Evolutionary conservation across 1,284 basidiomycete genomes (phyloP).

Genomic region (Trichosporon faecale): DNA sequence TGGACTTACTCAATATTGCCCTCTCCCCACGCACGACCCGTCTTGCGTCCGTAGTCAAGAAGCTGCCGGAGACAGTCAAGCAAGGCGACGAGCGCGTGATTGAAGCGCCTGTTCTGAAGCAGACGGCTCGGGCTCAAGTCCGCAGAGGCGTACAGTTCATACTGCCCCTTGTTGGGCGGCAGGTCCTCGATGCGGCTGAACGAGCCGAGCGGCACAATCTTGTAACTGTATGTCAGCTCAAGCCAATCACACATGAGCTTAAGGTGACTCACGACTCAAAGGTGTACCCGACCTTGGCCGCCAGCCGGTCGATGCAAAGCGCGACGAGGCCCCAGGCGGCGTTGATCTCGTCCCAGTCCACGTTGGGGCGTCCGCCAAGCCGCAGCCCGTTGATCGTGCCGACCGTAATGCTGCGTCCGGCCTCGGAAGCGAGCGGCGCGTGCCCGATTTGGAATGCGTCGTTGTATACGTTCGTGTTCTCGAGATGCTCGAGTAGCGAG

Average conservation of each 20-base stretch:
- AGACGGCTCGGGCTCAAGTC: constrained; percentile 73
- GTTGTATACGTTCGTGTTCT: constrained; percentile 94
- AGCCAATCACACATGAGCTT: too few relatives aligned
- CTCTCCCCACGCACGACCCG: constrained; percentile 72
- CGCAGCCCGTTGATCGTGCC: constrained; percentile 96
- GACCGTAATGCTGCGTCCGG: constrained; percentile 58
- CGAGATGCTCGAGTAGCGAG: constrained; percentile 59
- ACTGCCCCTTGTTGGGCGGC: constrained; percentile 75
- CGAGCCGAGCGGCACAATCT: constrained; percentile 85
- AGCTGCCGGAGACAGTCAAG: constrained; percentile 90
- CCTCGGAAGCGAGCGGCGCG: constrained; percentile 35
- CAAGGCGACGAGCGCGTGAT: constrained; percentile 92
- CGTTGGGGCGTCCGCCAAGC: constrained; percentile 76
- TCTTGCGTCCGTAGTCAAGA: constrained; percentile 72
- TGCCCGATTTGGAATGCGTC: constrained; percentile 98
- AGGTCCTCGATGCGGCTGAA: constrained; percentile 85
- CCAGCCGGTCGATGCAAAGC: constrained; percentile 85
- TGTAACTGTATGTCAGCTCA: constrained; percentile 60
- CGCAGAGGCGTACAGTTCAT: constrained; percentile 84
- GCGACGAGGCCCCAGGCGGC: constrained; percentile 97
- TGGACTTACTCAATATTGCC: constrained; percentile 58
- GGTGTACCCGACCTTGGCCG: constrained; percentile 78
- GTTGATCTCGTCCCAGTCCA: constrained; percentile 98
- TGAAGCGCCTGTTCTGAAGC: constrained; percentile 91
- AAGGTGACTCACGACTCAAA: constrained; percentile 68